These are phyloP conservation scores for Ganoderma lucidum DNA, from an alignment of 1,284 basidiomycete genomes.

Conservation along the genomic window DNA sequence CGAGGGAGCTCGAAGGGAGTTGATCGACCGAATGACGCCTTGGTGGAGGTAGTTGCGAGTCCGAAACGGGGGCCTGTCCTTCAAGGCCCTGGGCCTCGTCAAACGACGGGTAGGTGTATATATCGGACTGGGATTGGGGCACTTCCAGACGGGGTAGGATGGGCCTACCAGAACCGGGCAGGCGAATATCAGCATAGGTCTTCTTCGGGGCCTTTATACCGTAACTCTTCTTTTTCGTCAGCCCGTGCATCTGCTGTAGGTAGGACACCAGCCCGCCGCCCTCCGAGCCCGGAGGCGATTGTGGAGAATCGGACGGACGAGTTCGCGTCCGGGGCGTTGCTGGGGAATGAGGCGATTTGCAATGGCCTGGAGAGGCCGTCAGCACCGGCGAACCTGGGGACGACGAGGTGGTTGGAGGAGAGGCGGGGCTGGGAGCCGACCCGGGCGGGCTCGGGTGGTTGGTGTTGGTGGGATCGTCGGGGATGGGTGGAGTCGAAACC, in stretches of 20 bases:
- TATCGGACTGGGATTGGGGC: slow-evolving; percentile 28
- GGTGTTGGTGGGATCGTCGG: slow-evolving; percentile 29
- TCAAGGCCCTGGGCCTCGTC: slow-evolving; percentile 20
- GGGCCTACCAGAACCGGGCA: slow-evolving; percentile 35
- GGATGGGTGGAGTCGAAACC: slow-evolving; percentile 18
- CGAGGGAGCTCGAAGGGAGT: slow-evolving; percentile 26
- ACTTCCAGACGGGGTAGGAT: slow-evolving; percentile 43
- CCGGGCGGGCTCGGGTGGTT: slow-evolving; percentile 29
- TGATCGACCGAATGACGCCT: slow-evolving; percentile 31
- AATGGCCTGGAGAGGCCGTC: slow-evolving; percentile 26
- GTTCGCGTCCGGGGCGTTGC: slow-evolving; percentile 24
- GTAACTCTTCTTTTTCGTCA: slow-evolving; percentile 42
- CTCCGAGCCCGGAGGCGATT: slow-evolving; percentile 27
- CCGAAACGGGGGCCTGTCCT: slow-evolving; percentile 18
- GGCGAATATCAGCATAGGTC: slow-evolving; percentile 32
- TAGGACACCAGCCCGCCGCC: slow-evolving; percentile 40
- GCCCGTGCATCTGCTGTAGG: slow-evolving; percentile 43
- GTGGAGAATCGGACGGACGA: slow-evolving; percentile 26
- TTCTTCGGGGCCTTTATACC: slow-evolving; percentile 37
- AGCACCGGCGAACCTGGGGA: slow-evolving; percentile 26
- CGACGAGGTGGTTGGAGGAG: slow-evolving; percentile 22
- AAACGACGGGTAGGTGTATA: slow-evolving; percentile 34
- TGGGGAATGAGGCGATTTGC: slow-evolving; percentile 28
- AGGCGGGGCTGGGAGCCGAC: slow-evolving; percentile 24
- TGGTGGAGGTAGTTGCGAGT: slow-evolving; percentile 23